These are phyloP conservation scores for Brassica balearica DNA, from an alignment of 441 rosid species.

Conservation along the genomic window DNA sequence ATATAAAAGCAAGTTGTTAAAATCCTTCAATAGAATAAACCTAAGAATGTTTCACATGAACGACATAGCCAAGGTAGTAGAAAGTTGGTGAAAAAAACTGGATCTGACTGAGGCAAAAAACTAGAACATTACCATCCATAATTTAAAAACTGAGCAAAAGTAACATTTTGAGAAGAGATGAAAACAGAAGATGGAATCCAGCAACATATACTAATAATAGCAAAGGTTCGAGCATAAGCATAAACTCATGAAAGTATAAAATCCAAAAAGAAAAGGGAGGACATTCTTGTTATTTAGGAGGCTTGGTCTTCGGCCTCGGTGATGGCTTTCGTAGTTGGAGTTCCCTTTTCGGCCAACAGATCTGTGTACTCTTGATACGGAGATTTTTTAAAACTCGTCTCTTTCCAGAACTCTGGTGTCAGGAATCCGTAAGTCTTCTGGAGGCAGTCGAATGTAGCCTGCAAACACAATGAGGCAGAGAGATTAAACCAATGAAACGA, in stretches of 20 bases:
- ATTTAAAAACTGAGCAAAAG: background rate
- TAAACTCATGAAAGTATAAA: background rate
- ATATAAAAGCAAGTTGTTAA: background rate
- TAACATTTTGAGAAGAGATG: background rate
- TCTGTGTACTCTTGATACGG: slow-evolving; percentile 27
- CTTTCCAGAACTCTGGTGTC: slow-evolving; percentile 35
- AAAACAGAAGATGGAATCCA: background rate
- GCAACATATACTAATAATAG: background rate
- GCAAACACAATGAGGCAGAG: background rate
- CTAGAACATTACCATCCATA: background rate
- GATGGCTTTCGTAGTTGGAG: background rate
- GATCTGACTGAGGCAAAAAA: background rate
- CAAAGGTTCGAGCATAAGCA: background rate
- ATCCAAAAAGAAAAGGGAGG: background rate
- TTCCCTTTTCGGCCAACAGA: background rate
- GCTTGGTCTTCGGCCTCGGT: background rate
- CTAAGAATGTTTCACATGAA: background rate
- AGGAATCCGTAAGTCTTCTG: slow-evolving; percentile 35
- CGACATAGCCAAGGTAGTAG: background rate
- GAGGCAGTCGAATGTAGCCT: slow-evolving; percentile 34
- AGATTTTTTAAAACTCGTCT: slow-evolving; percentile 19
- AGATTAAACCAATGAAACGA: too few relatives aligned
- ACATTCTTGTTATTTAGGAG: background rate
- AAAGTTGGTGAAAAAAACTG: too few relatives aligned
- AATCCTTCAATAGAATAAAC: background rate